Conservation (phyloP, 1,139 yeast species). For the Kodamaea sp. region DNA sequence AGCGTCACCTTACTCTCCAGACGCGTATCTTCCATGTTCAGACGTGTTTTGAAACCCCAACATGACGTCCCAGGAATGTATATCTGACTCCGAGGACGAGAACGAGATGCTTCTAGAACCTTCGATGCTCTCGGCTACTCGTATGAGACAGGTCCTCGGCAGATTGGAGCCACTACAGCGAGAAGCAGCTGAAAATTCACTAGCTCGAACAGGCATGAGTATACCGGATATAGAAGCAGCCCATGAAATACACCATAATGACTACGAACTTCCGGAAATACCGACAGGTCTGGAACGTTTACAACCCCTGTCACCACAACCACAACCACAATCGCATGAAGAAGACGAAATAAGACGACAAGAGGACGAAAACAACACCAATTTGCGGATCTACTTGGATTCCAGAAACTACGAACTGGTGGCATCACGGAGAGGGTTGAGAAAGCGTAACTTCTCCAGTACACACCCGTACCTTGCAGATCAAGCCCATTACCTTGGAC, state of each 20-base stretch:
- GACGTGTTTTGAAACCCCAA: not conserved
- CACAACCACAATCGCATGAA: not conserved
- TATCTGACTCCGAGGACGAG: slow-evolving; percentile 21
- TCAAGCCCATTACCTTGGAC: slow-evolving; percentile 48
- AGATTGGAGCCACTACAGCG: slow-evolving; percentile 10
- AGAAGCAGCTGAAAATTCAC: not conserved
- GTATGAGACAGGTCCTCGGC: slow-evolving; percentile 10
- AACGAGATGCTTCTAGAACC: slow-evolving; percentile 8
- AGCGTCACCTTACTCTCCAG: not conserved
- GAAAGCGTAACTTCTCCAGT: slow-evolving; percentile 48
- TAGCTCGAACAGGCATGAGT: slow-evolving; percentile 1
- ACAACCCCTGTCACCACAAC: too few species aligned
- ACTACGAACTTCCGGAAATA: too few species aligned
- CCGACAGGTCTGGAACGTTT: too few species aligned
- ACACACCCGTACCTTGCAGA: slow-evolving; percentile 51
- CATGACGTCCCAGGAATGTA: slow-evolving; percentile 12
- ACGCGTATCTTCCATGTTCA: not conserved
- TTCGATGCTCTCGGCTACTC: slow-evolving; percentile 13
- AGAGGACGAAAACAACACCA: slow-evolving; percentile 15
- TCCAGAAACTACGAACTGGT: slow-evolving; percentile 15
- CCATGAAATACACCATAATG: too few species aligned
- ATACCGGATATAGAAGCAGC: not conserved
- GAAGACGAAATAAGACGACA: slow-evolving; percentile 3
- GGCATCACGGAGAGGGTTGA: slow-evolving; percentile 32
- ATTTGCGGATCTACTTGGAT: slow-evolving; percentile 17